phyloP scores from a whole-genome alignment of 495 filamentous ascomycete species.

The Lasiosphaeria miniovina region DNA sequence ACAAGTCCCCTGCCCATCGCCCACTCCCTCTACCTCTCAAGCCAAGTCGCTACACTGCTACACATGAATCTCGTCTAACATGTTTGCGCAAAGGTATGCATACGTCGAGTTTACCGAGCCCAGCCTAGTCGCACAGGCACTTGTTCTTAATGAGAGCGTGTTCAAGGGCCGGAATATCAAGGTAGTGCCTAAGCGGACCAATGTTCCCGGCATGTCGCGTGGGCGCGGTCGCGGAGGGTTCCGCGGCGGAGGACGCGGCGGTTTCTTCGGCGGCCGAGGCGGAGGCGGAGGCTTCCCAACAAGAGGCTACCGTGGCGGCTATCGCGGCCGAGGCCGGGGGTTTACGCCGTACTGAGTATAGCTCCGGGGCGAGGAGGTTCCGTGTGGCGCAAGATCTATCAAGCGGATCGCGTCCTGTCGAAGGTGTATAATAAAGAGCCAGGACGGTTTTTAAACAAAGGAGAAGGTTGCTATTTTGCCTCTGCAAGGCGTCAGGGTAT shows the following conservation, averaged over 20 bases:
- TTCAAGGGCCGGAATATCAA: slow-evolving; percentile 95
- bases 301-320: slow-evolving; percentile 78
- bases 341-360: slow-evolving; percentile 70
- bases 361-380: neutral
- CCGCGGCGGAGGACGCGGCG: slow-evolving; percentile 59
- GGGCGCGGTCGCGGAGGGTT: slow-evolving; percentile 55
- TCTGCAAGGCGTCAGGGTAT: slow-evolving; percentile 28
- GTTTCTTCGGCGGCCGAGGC: slow-evolving; percentile 46
- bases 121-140: slow-evolving; percentile 83
- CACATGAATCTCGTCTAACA: too few species aligned
- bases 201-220: slow-evolving; percentile 85
- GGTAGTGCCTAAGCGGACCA: slow-evolving; percentile 97
- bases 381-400: neutral
- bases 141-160: slow-evolving; percentile 94
- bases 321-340: slow-evolving; percentile 74
- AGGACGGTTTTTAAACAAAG: slow-evolving; percentile 9
- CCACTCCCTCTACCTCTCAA: neutral
- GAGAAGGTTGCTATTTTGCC: slow-evolving; percentile 19
- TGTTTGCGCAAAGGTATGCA: slow-evolving; percentile 67
- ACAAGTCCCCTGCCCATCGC: neutral
- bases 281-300: slow-evolving; percentile 56
- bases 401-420: neutral
- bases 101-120: slow-evolving; percentile 99
- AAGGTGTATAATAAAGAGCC: slow-evolving; percentile 18
- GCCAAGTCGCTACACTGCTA: neutral